Base-by-base conservation (phyloP, 495 filamentous ascomycete genomes). In the Penicillium alfredii region DNA sequence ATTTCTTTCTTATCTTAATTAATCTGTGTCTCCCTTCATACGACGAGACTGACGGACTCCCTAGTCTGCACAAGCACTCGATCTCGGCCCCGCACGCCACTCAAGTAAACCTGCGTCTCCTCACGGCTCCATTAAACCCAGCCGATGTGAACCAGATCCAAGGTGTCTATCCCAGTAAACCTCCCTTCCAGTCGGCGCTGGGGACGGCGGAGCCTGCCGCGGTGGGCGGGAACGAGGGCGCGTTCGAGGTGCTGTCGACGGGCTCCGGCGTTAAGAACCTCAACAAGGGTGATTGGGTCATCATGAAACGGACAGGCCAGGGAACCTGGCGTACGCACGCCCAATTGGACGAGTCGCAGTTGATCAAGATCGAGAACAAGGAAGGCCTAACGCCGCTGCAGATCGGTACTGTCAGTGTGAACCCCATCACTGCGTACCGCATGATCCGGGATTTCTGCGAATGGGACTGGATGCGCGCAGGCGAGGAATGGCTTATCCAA, bases 81-180 rank as follows among this genome's bases (percentile, higher is more conserved):
- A 83, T 92, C 59, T 80, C 84, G 0, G 80, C 87, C 6, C 69
- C 76, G 18, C 71, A 78, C 47, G 66, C 68, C 17, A 66, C 70
- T 23, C 66, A 77, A 48, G 72, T 85, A 24, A 83, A 76, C 32
- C 65, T 86, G 32, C 79, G 78, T 49, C 79, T 93, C 45, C 83
- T 97, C 51, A 81, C 88, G 30, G 78, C 86, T 1, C 88, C 92
- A 30, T 81, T 97, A 53, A 99, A 99, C 73, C 92, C 92, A 15
- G 88, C 92, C 40, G 92, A 99, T 70, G 84, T 99, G 45, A 98
- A 97, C 69, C 79, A 85, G 58, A 81, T 97, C 57, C 89, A 98
- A 67, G 92, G 93, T 32, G 84, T 89, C n/a, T 99, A 99, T 71
- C 88, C 88, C 43, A 76, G 77, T 37, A 82, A 82, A 50, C 90